A percentile compares a stretch with the other conserved stretches of the same genome.
These are phyloP conservation scores for Tricholoma sp. DNA, from an alignment of 768 basidiomycete genomes.

Conservation along the genomic window DNA sequence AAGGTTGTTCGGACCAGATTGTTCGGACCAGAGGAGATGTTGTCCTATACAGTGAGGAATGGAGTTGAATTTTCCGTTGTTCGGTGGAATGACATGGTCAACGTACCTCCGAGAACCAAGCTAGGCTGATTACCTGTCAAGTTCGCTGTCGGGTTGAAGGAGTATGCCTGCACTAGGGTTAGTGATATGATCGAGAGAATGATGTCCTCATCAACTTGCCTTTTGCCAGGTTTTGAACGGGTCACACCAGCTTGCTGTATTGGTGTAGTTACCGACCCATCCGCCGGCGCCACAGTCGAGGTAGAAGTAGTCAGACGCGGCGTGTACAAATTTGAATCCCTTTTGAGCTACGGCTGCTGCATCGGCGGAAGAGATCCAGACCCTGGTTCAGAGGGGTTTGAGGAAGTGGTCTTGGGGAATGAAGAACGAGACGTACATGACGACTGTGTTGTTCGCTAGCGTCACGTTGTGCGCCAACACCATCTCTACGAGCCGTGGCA, in stretches of 20 bases:
- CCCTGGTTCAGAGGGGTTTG: constrained; percentile 27
- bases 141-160: constrained; percentile 67
- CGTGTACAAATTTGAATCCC: constrained; percentile 61
- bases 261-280: constrained; percentile 51
- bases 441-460: constrained; percentile 46
- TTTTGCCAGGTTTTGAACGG: constrained; percentile 81
- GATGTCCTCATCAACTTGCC: constrained; percentile 24
- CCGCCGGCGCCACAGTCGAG: constrained; percentile 73
- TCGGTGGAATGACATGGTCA: background rate
- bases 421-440: constrained; percentile 37
- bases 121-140: constrained; percentile 43
- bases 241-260: constrained; percentile 66
- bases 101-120: constrained; percentile 64
- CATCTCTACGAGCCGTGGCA: constrained; percentile 50
- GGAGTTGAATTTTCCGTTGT: background rate
- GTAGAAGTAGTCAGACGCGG: constrained; percentile 75
- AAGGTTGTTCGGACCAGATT: constrained; percentile 34
- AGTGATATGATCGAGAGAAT: background rate
- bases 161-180: constrained; percentile 37
- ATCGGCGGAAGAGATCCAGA: constrained; percentile 68
- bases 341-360: constrained; percentile 55
- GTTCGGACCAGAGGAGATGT: constrained; percentile 72
- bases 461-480: constrained; percentile 49
- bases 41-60: constrained; percentile 35
- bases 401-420: constrained; percentile 3